Evolutionary conservation across 306 rosid species (phyloP).

Genomic region (Quercus gilva): DNA sequence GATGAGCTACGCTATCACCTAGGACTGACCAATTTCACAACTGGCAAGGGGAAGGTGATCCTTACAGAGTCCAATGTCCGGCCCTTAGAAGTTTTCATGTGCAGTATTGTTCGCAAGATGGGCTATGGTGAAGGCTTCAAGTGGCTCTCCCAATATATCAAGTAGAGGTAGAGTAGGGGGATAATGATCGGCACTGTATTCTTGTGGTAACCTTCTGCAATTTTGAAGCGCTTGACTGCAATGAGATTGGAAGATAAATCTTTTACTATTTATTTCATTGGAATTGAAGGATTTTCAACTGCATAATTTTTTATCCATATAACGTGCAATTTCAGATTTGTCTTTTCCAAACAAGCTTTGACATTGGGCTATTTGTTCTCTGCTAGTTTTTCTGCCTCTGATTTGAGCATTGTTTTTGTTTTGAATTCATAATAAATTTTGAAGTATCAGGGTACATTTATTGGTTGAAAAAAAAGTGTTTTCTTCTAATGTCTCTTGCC

Average conservation of each 20-base stretch:
- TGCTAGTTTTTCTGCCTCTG: background rate
- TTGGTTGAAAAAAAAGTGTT: background rate
- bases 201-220: slow-evolving; percentile 13
- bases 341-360: background rate
- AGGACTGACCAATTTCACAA: slow-evolving; percentile 71
- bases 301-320: slow-evolving; percentile 2
- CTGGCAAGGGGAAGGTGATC: slow-evolving; percentile 76
- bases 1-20: slow-evolving; percentile 61
- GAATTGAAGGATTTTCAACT: slow-evolving; percentile 15
- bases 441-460: no score
- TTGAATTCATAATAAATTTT: no score
- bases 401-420: background rate
- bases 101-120: slow-evolving; percentile 92
- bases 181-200: slow-evolving; percentile 14
- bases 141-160: slow-evolving; percentile 86
- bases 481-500: background rate
- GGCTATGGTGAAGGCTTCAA: slow-evolving; percentile 84
- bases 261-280: background rate
- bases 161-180: slow-evolving; percentile 36
- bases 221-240: slow-evolving; percentile 20
- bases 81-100: slow-evolving; percentile 89
- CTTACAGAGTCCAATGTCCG: slow-evolving; percentile 61
- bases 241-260: slow-evolving; percentile 16
- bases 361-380: background rate
- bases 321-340: slow-evolving; percentile 12